These are phyloP conservation scores for Aegilops umbellulata DNA, from an alignment of 176 grass and related monocot genomes.

Conservation along the genomic window DNA sequence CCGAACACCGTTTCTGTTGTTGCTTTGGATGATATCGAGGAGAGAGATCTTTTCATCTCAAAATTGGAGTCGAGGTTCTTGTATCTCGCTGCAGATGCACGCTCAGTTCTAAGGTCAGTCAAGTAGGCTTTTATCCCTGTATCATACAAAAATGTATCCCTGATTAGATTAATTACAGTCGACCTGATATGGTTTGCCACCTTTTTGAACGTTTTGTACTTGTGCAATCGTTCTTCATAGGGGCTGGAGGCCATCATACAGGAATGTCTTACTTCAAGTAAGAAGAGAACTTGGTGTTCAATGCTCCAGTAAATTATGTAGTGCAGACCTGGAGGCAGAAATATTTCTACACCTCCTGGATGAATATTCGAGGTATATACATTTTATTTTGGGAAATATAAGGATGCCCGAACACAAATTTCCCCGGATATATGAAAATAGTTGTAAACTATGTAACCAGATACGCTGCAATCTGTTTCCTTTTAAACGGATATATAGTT, in stretches of 20 bases:
- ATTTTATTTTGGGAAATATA: background rate
- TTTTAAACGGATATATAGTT: background rate
- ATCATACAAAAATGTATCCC: background rate
- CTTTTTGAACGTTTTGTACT: constrained; percentile 10
- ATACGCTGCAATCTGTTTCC: background rate
- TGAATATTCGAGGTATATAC: constrained; percentile 81
- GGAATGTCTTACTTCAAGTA: constrained; percentile 70
- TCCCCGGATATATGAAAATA: background rate
- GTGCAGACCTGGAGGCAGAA: constrained; percentile 85
- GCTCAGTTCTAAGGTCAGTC: constrained; percentile 72
- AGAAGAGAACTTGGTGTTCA: constrained; percentile 63
- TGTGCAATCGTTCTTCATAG: constrained; percentile 37
- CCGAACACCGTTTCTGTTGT: constrained; percentile 37
- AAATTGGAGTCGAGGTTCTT: constrained; percentile 88
- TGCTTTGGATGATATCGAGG: constrained; percentile 78
- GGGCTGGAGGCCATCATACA: constrained; percentile 83
- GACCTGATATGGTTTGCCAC: background rate
- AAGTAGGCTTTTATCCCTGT: background rate
- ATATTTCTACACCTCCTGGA: constrained; percentile 90
- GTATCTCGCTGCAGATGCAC: constrained; percentile 94
- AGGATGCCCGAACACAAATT: background rate
- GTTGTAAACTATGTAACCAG: background rate
- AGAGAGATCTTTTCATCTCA: constrained; percentile 82
- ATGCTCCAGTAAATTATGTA: constrained; percentile 82
- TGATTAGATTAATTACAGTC: background rate